Percentiles rank a stretch among this genome's conserved stretches.
phyloP scores from a whole-genome alignment of 1,139 yeast genomes.

The Kodamaea plutei region DNA sequence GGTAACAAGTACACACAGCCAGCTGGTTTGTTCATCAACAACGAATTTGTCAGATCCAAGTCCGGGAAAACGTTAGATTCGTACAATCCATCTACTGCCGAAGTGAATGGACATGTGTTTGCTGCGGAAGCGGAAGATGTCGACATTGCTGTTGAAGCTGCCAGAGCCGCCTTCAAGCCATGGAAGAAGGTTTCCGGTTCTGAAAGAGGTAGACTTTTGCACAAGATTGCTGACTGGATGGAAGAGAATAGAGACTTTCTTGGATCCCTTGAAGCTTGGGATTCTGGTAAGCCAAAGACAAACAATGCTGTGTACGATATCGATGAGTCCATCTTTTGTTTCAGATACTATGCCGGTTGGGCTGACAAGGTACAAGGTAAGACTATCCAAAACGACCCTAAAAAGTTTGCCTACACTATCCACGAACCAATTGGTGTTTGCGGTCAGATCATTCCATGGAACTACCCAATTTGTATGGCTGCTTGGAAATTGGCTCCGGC shows the following conservation, averaged over 20 bases:
- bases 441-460: slow-evolving; percentile 71
- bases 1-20: slow-evolving; percentile 60
- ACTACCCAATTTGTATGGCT: slow-evolving; percentile 57
- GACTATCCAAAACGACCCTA: slow-evolving; percentile 61
- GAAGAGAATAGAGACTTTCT: slow-evolving; percentile 54
- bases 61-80: slow-evolving; percentile 62
- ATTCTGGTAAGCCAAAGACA: slow-evolving; percentile 71
- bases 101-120: slow-evolving; percentile 59
- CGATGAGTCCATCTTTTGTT: slow-evolving; percentile 50
- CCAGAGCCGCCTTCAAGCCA: slow-evolving; percentile 63
- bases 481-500: slow-evolving; percentile 63
- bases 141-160: slow-evolving; percentile 72
- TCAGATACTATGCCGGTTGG: slow-evolving; percentile 79
- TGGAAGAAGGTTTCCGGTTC: slow-evolving; percentile 46
- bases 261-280: slow-evolving; percentile 72
- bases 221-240: slow-evolving; percentile 58
- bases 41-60: slow-evolving; percentile 64
- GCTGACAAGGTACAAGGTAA: slow-evolving; percentile 76
- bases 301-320: slow-evolving; percentile 53
- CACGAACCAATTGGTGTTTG: slow-evolving; percentile 83
- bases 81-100: slow-evolving; percentile 65
- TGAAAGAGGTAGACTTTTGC: slow-evolving; percentile 51
- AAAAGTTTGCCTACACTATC: slow-evolving; percentile 70
- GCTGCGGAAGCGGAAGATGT: slow-evolving; percentile 69
- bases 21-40: slow-evolving; percentile 77